phyloP scores from a whole-genome alignment of 441 rosid species.

The Cnidoscolus chayamansa region DNA sequence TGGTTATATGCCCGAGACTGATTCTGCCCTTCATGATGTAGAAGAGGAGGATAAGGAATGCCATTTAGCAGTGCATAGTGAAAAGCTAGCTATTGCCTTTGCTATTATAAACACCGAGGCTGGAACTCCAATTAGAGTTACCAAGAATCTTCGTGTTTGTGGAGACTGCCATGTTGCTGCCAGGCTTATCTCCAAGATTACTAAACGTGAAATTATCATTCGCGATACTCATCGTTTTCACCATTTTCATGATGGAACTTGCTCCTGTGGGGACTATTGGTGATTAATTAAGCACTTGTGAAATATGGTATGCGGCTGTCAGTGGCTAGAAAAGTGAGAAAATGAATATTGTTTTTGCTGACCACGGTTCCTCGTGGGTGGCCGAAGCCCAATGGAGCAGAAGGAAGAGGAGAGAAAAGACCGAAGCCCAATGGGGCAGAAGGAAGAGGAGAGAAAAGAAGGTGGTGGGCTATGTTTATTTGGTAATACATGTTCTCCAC shows the following conservation, averaged over 20 bases:
- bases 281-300: slow-evolving; percentile 4
- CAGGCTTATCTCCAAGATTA: slow-evolving; percentile 34
- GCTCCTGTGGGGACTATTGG: slow-evolving; percentile 36
- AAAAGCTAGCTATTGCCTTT: slow-evolving; percentile 32
- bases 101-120: slow-evolving; percentile 28
- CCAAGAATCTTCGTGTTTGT: slow-evolving; percentile 38
- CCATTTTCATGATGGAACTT: slow-evolving; percentile 23
- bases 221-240: slow-evolving; percentile 32
- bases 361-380: background rate
- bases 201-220: slow-evolving; percentile 26
- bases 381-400: background rate
- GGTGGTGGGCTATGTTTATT: too few species aligned
- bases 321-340: too few species aligned
- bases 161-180: slow-evolving; percentile 33
- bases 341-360: background rate
- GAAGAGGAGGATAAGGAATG: slow-evolving; percentile 40
- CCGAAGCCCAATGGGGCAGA: background rate
- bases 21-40: slow-evolving; percentile 35
- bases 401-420: background rate
- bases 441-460: background rate
- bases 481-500: background rate
- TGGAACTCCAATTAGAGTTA: slow-evolving; percentile 30
- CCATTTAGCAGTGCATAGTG: slow-evolving; percentile 34
- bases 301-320: background rate
- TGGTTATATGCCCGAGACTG: slow-evolving; percentile 29